Conservation (phyloP, 1,284 basidiomycete species). For the Moniliella sp. region DNA sequence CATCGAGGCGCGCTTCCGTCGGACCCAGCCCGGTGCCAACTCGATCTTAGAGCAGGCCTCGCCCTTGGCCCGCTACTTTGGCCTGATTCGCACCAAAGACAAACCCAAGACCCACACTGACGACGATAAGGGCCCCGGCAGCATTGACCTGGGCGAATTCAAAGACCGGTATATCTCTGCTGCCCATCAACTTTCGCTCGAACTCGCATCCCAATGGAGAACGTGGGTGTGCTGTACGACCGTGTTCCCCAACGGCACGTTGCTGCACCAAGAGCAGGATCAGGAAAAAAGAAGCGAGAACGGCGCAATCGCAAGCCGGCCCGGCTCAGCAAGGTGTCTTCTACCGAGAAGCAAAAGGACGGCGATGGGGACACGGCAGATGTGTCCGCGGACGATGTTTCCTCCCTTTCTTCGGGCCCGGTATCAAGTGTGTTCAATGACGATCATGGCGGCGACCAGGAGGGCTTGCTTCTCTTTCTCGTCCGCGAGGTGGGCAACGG, state of each 20-base stretch:
- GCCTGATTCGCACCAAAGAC: neutral
- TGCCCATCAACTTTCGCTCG: slow-evolving; percentile 36
- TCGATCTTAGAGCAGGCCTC: slow-evolving; percentile 11
- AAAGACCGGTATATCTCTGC: slow-evolving; percentile 38
- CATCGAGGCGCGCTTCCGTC: slow-evolving; percentile 29
- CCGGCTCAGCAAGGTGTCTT: slow-evolving; percentile 1
- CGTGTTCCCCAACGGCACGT: slow-evolving; percentile 38
- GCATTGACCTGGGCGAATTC: slow-evolving; percentile 33
- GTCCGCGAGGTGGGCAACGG: slow-evolving; percentile 35
- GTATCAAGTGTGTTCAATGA: slow-evolving; percentile 18
- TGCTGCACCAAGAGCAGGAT: slow-evolving; percentile 2
- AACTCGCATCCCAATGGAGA: slow-evolving; percentile 37
- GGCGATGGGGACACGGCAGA: slow-evolving; percentile 5
- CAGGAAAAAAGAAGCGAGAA: slow-evolving; percentile 1
- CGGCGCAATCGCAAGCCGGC: slow-evolving; percentile 3
- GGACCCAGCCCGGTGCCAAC: slow-evolving; percentile 11
- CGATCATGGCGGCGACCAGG: slow-evolving; percentile 28
- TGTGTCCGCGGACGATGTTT: slow-evolving; percentile 15
- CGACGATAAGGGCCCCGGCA: slow-evolving; percentile 3
- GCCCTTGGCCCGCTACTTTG: neutral
- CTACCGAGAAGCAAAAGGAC: slow-evolving; percentile 6
- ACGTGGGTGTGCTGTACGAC: slow-evolving; percentile 46
- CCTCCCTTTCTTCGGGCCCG: slow-evolving; percentile 13
- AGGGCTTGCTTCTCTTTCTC: slow-evolving; percentile 39
- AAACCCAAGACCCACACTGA: neutral